Percentiles rank a stretch among this genome's conserved stretches.
Conservation (phyloP, 805 yeast species). For the Myxozyma lipomycoides region DNA sequence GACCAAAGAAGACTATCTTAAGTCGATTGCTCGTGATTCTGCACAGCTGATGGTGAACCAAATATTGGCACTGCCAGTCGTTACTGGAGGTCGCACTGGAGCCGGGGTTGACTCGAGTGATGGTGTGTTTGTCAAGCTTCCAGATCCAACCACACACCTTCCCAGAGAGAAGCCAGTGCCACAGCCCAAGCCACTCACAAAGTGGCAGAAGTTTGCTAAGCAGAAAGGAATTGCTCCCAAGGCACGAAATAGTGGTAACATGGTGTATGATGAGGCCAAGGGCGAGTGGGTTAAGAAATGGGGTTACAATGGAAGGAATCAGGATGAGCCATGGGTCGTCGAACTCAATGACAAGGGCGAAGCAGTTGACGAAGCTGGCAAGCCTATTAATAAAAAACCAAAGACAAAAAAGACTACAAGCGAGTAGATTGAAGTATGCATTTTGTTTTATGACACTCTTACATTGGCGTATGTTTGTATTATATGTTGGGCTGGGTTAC, state of each 20-base stretch:
- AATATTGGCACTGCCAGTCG: conserved; percentile 81
- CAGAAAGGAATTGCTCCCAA: conserved; percentile 91
- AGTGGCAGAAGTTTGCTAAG: conserved; percentile 96
- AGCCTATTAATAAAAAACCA: conserved; percentile 74
- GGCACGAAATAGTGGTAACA: conserved; percentile 74
- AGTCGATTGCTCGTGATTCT: conserved; percentile 77
- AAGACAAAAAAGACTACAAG: conserved; percentile 53
- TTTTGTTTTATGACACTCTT: too few species aligned
- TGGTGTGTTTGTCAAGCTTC: conserved; percentile 76
- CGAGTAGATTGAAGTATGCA: too few species aligned
- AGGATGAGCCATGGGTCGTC: conserved; percentile 93
- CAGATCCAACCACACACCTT: conserved; percentile 72
- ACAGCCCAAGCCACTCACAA: conserved; percentile 84
- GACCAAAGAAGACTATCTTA: conserved; percentile 59
- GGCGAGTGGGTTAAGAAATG: conserved; percentile 98
- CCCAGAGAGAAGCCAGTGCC: conserved; percentile 97
- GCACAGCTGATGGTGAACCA: conserved; percentile 89
- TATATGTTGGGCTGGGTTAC: too few species aligned
- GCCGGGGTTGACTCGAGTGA: conserved; percentile 55
- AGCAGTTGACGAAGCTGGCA: conserved; percentile 51
- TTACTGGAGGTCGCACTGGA: conserved; percentile 72
- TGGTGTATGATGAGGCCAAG: conserved; percentile 80
- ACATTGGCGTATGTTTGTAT: too few species aligned
- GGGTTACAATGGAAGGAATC: conserved; percentile 95
- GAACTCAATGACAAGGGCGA: conserved; percentile 78